Conservation (phyloP, 768 basidiomycete species). For the Pholiota microspora region DNA sequence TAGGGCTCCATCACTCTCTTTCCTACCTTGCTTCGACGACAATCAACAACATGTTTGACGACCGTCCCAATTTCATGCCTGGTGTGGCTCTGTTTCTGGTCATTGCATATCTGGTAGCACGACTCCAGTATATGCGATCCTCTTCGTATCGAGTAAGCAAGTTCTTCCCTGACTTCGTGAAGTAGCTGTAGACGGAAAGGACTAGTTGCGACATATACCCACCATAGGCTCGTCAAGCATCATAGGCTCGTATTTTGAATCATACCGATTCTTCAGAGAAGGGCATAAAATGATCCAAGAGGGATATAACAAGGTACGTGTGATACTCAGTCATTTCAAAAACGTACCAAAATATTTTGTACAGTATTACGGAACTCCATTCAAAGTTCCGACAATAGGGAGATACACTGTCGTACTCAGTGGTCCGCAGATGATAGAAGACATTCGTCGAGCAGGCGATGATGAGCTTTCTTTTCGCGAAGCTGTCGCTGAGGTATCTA, state of each 20-base stretch:
- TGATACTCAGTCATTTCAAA: no score
- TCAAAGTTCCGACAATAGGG: slow-evolving; percentile 16
- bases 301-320: slow-evolving; percentile 13
- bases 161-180: not conserved
- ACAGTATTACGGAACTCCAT: slow-evolving; percentile 13
- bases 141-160: slow-evolving; percentile 7
- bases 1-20: no score
- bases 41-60: not conserved
- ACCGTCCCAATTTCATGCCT: not conserved
- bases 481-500: slow-evolving; percentile 13
- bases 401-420: slow-evolving; percentile 14
- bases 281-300: slow-evolving; percentile 16
- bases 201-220: slow-evolving; percentile 16
- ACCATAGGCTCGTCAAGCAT: slow-evolving; percentile 12
- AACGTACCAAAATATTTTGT: not conserved
- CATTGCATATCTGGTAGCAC: not conserved
- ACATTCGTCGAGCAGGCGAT: slow-evolving; percentile 15
- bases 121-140: not conserved
- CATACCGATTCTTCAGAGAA: slow-evolving; percentile 7
- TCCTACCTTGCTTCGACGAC: no score
- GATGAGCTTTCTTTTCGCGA: slow-evolving; percentile 18
- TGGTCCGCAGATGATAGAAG: slow-evolving; percentile 13
- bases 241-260: slow-evolving; percentile 13
- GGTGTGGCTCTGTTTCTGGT: not conserved
- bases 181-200: not conserved